Base-by-base conservation (phyloP, 2,329 filamentous ascomycete species). In the Fusarium marasasianum region DNA sequence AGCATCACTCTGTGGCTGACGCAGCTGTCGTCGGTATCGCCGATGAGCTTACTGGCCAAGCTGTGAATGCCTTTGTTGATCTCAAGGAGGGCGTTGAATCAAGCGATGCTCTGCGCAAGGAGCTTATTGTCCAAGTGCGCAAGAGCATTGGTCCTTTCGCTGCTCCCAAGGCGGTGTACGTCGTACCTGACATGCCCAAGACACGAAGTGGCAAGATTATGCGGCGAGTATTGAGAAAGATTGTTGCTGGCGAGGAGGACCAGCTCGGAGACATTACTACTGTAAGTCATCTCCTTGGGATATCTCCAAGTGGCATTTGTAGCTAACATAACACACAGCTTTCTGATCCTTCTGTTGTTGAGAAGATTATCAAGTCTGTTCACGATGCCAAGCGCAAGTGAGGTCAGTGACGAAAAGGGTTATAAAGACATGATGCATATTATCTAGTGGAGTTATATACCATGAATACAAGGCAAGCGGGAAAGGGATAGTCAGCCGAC, bases 191-290 rank as follows among this genome's bases (percentile, higher is more conserved):
- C 82, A 89, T 99, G 75, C 96, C 96, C 79, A 98, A 99, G 91
- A 99, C 96, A 43, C 90, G 96, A 78, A 97, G 94, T 77, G 96
- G 96, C 76, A 99, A 99, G 92, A 99, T 99, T 81, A 99, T 99
- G 96, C 91, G 96, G 73, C 92, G 96, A 74, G 97, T 99, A 81
- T 85, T 99, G 86, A 90, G 96, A 79, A 99, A 99, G 94, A 97
- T 99, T 80, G 85, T 99, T 77, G 95, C 95, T 22, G 96, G 96
- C 41, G 96, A 99, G 87, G 96, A 98, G 85, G 96, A 99, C 83
- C 95, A 97, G 84, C 88, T 99, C 61, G 96, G 96, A 78, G 96
- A 99, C 81, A 97, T 89, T 41, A 94, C 93, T 26, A 98, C 96
- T 76, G 94, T 97, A 88, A 86, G 93, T 87, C 68, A 20, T 17